Conservation (phyloP, 352 stramenopile species). For the Globisporangium mamillatum region DNA sequence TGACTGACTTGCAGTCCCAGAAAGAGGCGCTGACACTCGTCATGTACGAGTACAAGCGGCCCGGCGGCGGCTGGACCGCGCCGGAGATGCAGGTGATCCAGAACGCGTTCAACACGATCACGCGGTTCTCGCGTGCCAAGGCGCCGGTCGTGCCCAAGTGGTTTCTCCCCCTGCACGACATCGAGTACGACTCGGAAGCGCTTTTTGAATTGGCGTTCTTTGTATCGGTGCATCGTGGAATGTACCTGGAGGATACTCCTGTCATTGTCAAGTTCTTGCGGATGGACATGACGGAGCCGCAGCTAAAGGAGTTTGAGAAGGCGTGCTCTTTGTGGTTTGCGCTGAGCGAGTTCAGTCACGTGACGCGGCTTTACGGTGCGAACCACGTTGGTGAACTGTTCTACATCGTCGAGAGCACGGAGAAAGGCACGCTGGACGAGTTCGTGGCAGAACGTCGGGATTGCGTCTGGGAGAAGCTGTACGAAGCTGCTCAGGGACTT, state of each 20-base stretch:
- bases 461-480: slow-evolving; percentile 5
- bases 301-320: background rate
- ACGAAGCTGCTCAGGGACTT: slow-evolving; percentile 5
- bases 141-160: slow-evolving; percentile 3
- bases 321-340: slow-evolving; percentile 1
- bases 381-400: slow-evolving; percentile 12
- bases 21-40: slow-evolving; percentile 11
- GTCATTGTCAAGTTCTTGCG: slow-evolving; percentile 6
- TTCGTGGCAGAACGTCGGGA: background rate
- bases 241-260: background rate
- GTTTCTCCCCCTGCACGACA: slow-evolving; percentile 12
- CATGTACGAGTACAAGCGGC: slow-evolving; percentile 20
- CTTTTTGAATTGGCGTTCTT: background rate
- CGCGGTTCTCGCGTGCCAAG: slow-evolving; percentile 15
- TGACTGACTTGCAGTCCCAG: slow-evolving; percentile 4
- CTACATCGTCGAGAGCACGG: background rate
- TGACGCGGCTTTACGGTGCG: slow-evolving; percentile 3
- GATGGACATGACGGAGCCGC: background rate
- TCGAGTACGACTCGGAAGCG: background rate
- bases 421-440: background rate
- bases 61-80: background rate
- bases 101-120: slow-evolving; percentile 20
- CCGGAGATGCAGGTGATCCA: slow-evolving; percentile 7
- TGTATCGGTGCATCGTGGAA: slow-evolving; percentile 1
- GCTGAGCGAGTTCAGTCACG: background rate